phyloP scores from a whole-genome alignment of 805 yeast genomes.

The Kodamaea kaohsiungensis region DNA sequence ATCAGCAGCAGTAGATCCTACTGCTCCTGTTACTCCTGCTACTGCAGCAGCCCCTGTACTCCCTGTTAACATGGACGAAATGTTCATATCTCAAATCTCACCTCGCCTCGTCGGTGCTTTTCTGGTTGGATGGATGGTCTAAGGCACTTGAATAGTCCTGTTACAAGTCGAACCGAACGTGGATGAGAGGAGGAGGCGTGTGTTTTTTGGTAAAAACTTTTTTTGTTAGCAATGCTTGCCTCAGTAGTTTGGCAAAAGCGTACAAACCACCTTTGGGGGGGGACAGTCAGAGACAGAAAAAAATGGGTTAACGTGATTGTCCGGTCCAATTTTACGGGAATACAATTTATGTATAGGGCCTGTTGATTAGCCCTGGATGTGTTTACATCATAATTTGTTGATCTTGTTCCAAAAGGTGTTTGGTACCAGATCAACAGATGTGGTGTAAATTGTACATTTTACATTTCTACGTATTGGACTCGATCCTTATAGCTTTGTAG shows the following conservation, averaged over 20 bases:
- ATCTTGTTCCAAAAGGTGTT: background rate
- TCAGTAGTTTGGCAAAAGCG: conserved; percentile 1
- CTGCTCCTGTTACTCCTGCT: background rate
- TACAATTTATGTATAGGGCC: background rate
- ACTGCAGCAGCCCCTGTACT: conserved; percentile 5
- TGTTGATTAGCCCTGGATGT: background rate
- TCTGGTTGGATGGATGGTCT: background rate
- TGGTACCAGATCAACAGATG: background rate
- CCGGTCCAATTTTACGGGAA: background rate
- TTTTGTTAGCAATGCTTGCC: conserved; percentile 7
- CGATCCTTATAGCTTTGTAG: background rate
- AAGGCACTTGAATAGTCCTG: background rate
- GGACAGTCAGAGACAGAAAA: background rate
- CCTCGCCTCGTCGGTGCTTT: background rate
- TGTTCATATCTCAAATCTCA: conserved; percentile 24
- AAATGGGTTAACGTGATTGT: conserved; percentile 1
- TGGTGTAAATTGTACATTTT: background rate
- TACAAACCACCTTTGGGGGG: background rate
- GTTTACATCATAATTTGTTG: background rate
- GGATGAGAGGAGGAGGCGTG: conserved; percentile 1
- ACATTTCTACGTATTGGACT: background rate
- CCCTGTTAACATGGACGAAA: conserved; percentile 36
- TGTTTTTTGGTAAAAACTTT: conserved; percentile 5
- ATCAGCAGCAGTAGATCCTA: background rate
- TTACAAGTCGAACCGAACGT: background rate